Conservation (phyloP, 2,329 filamentous ascomycete genomes). For the Paecilomyces formosus region DNA sequence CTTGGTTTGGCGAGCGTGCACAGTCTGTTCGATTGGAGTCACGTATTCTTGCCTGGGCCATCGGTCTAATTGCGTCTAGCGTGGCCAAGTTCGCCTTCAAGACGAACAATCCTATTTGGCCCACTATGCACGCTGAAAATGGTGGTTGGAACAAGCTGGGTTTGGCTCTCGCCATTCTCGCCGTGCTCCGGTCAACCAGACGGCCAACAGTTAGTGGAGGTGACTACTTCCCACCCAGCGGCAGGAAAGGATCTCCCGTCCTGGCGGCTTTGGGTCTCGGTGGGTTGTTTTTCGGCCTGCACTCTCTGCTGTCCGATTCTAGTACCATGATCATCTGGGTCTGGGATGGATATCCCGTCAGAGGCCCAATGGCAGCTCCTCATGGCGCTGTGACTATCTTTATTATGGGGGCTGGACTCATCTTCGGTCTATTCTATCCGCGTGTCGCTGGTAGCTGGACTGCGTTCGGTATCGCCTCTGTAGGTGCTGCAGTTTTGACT, state of each 20-base stretch:
- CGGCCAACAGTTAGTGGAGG: constrained; percentile 47
- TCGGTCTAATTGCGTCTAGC: constrained; percentile 77
- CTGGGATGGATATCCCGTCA: constrained; percentile 91
- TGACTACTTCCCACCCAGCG: constrained; percentile 44
- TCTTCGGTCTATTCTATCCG: constrained; percentile 68
- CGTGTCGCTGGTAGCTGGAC: constrained; percentile 68
- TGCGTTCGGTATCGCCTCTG: constrained; percentile 66
- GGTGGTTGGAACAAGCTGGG: constrained; percentile 89
- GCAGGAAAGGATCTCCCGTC: constrained; percentile 59
- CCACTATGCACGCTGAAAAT: constrained; percentile 80
- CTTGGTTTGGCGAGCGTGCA: constrained; percentile 68
- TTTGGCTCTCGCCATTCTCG: constrained; percentile 65
- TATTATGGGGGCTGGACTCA: constrained; percentile 75
- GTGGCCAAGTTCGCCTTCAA: constrained; percentile 87
- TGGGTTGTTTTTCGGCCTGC: constrained; percentile 79
- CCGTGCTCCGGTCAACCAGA: constrained; percentile 68
- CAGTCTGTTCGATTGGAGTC: constrained; percentile 72
- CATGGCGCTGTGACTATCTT: constrained; percentile 82
- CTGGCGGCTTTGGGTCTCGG: constrained; percentile 72
- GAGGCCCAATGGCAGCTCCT: constrained; percentile 79
- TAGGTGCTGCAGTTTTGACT: constrained; percentile 73
- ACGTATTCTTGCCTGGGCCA: constrained; percentile 69
- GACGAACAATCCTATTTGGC: constrained; percentile 97
- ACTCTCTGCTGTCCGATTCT: constrained; percentile 89
- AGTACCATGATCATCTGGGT: constrained; percentile 99